phyloP scores from a whole-genome alignment of 441 rosid genomes.

The Metrosideros polymorpha region DNA sequence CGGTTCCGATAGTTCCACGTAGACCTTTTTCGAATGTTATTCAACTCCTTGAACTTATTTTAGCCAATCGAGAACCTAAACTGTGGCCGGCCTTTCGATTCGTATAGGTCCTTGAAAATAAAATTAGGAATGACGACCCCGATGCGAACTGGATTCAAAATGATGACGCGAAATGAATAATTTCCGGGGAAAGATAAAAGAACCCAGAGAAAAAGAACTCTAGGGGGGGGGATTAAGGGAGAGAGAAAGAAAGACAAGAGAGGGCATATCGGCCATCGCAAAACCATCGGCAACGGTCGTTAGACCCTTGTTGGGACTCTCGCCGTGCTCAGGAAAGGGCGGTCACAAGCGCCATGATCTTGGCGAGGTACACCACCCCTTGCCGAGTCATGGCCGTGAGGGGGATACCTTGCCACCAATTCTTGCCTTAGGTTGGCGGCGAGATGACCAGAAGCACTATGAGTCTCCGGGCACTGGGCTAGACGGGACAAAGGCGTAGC shows the following conservation, averaged over 20 bases:
- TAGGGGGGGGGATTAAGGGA: neutral
- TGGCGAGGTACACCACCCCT: neutral
- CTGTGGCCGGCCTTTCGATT: neutral
- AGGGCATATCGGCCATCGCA: neutral
- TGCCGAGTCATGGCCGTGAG: neutral
- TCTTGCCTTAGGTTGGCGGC: neutral
- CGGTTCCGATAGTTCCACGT: neutral
- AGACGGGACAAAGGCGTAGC: neutral
- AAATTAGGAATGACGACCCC: neutral
- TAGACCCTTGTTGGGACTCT: neutral
- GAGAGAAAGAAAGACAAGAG: neutral
- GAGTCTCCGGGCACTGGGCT: neutral
- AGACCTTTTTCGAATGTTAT: neutral
- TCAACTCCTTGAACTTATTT: neutral
- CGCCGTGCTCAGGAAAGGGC: neutral
- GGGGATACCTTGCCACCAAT: neutral
- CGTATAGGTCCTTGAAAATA: neutral
- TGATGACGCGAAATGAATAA: neutral
- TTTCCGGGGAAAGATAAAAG: too few relatives aligned
- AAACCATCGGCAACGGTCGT: neutral
- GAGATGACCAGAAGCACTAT: neutral
- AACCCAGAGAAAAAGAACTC: neutral
- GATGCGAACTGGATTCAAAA: neutral
- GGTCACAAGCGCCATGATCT: neutral
- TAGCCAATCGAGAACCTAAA: neutral